A percentile compares a stretch with the other conserved stretches of the same genome.
phyloP scores from a whole-genome alignment of 306 rosid genomes.

The Pyrus betulifolia region DNA sequence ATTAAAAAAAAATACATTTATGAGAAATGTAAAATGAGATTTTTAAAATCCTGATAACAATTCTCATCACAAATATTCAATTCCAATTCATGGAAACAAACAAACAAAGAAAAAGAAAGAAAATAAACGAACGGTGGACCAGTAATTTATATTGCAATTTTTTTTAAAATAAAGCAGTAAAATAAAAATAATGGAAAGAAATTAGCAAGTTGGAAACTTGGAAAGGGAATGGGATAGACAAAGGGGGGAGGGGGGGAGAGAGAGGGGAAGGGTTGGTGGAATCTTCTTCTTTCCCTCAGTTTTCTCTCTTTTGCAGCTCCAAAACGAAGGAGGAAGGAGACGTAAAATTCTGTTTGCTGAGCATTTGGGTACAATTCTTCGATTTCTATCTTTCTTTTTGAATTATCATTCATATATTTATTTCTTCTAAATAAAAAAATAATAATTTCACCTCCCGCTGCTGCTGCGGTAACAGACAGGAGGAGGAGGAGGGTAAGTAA shows the following conservation, averaged over 20 bases:
- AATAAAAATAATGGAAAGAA: not conserved
- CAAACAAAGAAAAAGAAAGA: not conserved
- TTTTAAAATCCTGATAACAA: no score
- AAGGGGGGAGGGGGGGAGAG: not conserved
- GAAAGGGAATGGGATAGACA: not conserved
- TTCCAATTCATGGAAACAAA: not conserved
- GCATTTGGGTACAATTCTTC: not conserved
- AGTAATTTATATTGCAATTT: no score
- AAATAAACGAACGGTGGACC: not conserved
- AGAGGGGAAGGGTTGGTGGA: not conserved
- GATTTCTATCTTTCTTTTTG: not conserved
- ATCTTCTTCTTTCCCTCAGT: constrained; percentile 3
- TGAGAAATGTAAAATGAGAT: fast-evolving
- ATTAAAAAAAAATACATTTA: no score
- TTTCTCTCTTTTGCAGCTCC: not conserved
- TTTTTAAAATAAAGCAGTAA: no score
- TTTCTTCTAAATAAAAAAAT: no score
- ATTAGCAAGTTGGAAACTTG: not conserved
- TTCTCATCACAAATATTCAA: no score
- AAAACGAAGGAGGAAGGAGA: not conserved
- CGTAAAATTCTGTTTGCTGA: not conserved
- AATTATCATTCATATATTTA: not conserved
- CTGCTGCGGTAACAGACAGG: not conserved
- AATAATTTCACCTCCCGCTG: no score
- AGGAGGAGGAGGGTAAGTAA: no score